Evolutionary conservation across 2,329 filamentous ascomycete species (phyloP).

Genomic region (Colletotrichum sp.): DNA sequence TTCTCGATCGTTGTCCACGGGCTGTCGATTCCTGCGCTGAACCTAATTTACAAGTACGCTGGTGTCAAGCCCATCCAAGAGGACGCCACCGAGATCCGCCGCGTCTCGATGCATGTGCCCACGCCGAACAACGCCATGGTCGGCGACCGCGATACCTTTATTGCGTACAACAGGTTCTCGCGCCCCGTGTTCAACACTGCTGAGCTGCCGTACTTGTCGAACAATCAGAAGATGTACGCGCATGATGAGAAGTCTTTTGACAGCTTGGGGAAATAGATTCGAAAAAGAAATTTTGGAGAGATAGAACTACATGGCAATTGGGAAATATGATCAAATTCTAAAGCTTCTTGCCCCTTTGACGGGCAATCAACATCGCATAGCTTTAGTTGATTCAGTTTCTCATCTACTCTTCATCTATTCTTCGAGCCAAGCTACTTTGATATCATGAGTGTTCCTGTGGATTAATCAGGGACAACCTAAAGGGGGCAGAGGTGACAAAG

Average conservation of each 20-base stretch:
- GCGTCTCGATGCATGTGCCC: constrained; percentile 38
- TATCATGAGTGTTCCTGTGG: neutral
- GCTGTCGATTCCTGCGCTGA: constrained; percentile 50
- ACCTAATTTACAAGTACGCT: constrained; percentile 40
- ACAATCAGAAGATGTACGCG: neutral
- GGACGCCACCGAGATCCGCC: constrained; percentile 41
- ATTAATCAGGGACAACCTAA: too few relatives aligned
- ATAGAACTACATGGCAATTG: neutral
- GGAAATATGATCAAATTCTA: neutral
- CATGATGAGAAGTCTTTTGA: neutral
- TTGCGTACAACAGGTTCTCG: constrained; percentile 55
- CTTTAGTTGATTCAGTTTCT: neutral
- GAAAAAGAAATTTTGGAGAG: rapidly evolving
- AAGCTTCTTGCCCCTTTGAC: neutral
- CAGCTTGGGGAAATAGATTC: neutral
- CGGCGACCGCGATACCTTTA: constrained; percentile 40
- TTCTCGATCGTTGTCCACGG: constrained; percentile 52
- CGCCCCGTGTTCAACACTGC: constrained; percentile 27
- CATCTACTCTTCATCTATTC: neutral
- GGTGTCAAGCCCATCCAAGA: constrained; percentile 47
- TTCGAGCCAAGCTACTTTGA: neutral
- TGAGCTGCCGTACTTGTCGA: neutral
- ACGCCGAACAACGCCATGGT: constrained; percentile 44
- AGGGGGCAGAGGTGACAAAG: too few relatives aligned
- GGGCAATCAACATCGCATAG: neutral